These are phyloP conservation scores for Lactifluus piperatus DNA, from an alignment of 768 basidiomycete genomes.

Conservation along the genomic window DNA sequence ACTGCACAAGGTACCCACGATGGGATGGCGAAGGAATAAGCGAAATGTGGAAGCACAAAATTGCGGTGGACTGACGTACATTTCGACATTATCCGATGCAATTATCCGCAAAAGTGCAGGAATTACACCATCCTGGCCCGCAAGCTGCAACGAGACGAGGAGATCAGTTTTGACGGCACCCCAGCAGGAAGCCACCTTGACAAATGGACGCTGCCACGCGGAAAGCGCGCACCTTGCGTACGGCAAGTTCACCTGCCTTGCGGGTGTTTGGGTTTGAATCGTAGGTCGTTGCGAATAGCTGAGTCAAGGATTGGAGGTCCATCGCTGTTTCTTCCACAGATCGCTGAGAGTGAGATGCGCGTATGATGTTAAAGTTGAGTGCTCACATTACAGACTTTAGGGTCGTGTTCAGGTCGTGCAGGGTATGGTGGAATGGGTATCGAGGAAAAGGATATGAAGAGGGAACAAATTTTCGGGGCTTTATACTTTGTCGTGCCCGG, in stretches of 20 bases:
- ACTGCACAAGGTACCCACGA: slow-evolving; percentile 30
- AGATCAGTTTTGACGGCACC: slow-evolving; percentile 10
- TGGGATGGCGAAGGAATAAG: background rate
- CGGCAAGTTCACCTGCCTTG: slow-evolving; percentile 78
- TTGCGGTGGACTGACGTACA: slow-evolving; percentile 40
- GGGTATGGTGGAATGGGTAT: slow-evolving; percentile 14
- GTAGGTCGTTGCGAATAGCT: slow-evolving; percentile 73
- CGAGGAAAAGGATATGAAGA: background rate
- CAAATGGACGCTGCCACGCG: background rate
- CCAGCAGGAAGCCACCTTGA: slow-evolving; percentile 1
- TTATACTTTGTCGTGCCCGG: slow-evolving; percentile 1
- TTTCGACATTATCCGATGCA: slow-evolving; percentile 63
- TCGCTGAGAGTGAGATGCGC: background rate
- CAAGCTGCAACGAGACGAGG: slow-evolving; percentile 41
- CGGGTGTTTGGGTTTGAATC: slow-evolving; percentile 81
- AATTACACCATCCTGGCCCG: slow-evolving; percentile 73
- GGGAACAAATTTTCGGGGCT: background rate
- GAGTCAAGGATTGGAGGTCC: slow-evolving; percentile 69
- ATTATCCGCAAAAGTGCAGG: slow-evolving; percentile 83
- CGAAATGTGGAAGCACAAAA: background rate
- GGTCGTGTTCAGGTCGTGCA: background rate
- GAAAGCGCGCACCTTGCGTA: slow-evolving; percentile 56
- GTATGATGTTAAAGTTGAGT: background rate
- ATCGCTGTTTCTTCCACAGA: slow-evolving; percentile 29
- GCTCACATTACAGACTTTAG: background rate